Evolutionary conservation across 768 basidiomycete species (phyloP), one percentile per base, ranked within the genome.

Genomic region (Hemileccinum impolitum): DNA sequence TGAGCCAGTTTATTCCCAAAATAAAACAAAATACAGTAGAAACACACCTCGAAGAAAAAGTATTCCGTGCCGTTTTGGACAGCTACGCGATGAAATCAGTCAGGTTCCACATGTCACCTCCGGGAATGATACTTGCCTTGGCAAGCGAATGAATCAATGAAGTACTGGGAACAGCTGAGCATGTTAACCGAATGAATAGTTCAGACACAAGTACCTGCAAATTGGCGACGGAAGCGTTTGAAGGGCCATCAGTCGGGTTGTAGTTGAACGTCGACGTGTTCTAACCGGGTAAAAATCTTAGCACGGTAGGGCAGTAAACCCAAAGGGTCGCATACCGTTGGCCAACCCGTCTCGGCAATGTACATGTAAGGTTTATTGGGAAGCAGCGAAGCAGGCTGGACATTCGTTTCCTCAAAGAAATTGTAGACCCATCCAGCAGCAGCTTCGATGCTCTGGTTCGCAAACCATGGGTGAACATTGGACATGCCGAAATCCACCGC

Each of bases 381-480:
- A 18, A 87, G 72, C 0, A 54, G 45, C 9, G 69, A 54, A 1
- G 91, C 87, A n/a, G 70, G 62, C 7, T 57, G 67, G 6, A 90
- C 77, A 61, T 94, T 77, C n/a, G 69, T 77, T 10, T 74, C 62
- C 51, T 84, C 59, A 75, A 94, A 96, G 74, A 90, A 98, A 0
- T 77, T 57, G 15, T 72, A 72, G 0, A 91, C 94, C 95, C 95
- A 99, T 6, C 56, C 77, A 0, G 94, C 89, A 0, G 87, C 84
- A 4, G 77, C 58, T 5, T 79, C 65, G 21, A 85, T 81, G 8
- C 79, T 75, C 21, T 85, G 78, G 56, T 86, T 82, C n/a, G 87
- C 94, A 64, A 96, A 97, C 91, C 90, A 94, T 3, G 93, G 84
- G 61, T 95, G 93, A 7, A 93, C 90, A 53, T 96, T 95, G 6